Evolutionary conservation across 768 basidiomycete species (phyloP), one percentile per base, ranked within the genome.

Genomic region (Pisolithus sp.): DNA sequence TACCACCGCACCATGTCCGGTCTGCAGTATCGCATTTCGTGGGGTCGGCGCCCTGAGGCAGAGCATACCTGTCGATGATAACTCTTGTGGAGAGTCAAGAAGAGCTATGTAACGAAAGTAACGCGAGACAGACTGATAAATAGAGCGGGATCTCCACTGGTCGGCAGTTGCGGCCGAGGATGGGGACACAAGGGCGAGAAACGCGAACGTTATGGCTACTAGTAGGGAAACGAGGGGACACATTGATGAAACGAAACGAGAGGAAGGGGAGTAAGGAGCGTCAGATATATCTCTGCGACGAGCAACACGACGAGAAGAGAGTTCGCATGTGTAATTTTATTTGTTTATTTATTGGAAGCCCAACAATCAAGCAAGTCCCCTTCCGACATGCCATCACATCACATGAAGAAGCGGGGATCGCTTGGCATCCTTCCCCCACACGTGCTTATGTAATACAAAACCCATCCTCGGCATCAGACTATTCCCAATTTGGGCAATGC

Each of bases 1-100:
- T 89, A 5, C 90, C 89, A n/a, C 90, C 90, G 54, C 89, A 93
- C 75, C 81, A 89, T 1, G 83, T 85, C 61, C 81, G 85, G 20
- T 73, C 62, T 24, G 65, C 71, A 5, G 80, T 76, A 59, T 85
- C 73, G 62, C 88, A 90, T 46, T 73, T 61, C 52, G 69, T 76
- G 31, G 69, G 66, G 61, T 76, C 70, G 1, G 79, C 70, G n/a
- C 77, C 78, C 0, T 71, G 61, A 8, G 83, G 79, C 10, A 88
- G 75, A 17, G 89, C 86, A 63, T 80, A 93, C 39, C 89, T 83
- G 65, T 91, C 88, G 2, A 81, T 83, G 50, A 90, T 78, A 54
- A 88, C 61, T 65, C 85, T 85, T 53, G 7, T 38, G 18, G 42
- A 31, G 31, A 21, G 23, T 45, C 21, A 23, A 49, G 21, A 46